Evolutionary conservation across 352 stramenopile genomes (phyloP), one percentile per base, ranked within the genome.

Genomic region (Phytophthora crassamura): DNA sequence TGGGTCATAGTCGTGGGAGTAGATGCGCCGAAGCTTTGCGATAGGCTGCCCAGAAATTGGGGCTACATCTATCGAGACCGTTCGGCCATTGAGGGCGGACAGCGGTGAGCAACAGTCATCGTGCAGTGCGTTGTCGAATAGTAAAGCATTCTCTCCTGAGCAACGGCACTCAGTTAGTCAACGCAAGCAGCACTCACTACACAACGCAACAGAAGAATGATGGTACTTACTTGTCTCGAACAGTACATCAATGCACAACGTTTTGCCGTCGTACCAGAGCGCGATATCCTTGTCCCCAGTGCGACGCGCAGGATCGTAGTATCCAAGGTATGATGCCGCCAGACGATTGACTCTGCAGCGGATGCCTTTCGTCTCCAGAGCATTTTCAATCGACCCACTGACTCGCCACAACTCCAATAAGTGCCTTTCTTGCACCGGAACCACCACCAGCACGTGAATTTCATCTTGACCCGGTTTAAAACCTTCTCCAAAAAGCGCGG

Each of bases 341-440:
- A 59, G 7, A 3, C 38, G 22, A 22, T 59, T 59, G 5, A 69
- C 7, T 36, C 33, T 59, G 46, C 47, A 60, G 47, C 62, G 34
- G 43, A 55, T 55, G 33, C 47, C 47, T 45, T 45, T 45, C 39
- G 15, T 45, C n/a, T 25, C 25, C 7, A 67, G 49, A 11, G 41
- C 61, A n/a, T 60, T 64, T 16, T 50, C 57, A 60, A 64, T 12
- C 1, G 16, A 58, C 22, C 40, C 56, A 72, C 11, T 54, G 15
- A 64, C 40, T 9, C 64, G 62, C 62, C 16, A 55, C 47, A 43
- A 55, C n/a, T n/a, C n/a, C n/a, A n/a, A n/a, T n/a, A n/a, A n/a
- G n/a, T n/a, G n/a, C n/a, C n/a, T n/a, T n/a, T n/a, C n/a, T n/a
- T n/a, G n/a, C n/a, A n/a, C n/a, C n/a, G n/a, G n/a, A n/a, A n/a